Evolutionary conservation across 202 grass and related monocot species (phyloP).

Genomic region (Panicum hallii): DNA sequence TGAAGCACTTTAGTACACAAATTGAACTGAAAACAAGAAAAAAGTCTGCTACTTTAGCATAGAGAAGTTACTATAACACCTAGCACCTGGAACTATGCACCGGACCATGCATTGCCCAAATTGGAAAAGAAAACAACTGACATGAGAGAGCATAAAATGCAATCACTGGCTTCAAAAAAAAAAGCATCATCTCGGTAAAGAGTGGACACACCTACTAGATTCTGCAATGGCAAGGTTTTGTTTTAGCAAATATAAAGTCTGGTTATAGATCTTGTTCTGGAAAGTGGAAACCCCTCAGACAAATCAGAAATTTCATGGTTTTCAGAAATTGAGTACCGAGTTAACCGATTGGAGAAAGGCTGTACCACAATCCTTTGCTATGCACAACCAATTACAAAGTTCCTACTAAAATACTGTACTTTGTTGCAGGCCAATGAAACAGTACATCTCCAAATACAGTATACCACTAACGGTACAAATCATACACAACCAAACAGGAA

Average conservation of each 20-base stretch:
- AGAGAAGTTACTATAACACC: background rate
- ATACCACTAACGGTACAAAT: background rate
- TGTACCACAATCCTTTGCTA: background rate
- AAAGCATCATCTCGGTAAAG: background rate
- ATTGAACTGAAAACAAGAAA: background rate
- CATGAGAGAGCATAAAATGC: background rate
- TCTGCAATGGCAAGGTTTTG: background rate
- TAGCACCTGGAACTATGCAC: background rate
- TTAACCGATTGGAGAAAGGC: background rate
- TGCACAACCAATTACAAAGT: background rate
- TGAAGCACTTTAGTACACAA: background rate
- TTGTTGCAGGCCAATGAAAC: background rate
- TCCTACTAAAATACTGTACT: background rate
- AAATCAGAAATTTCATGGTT: background rate
- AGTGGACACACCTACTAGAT: background rate
- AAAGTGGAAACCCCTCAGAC: background rate
- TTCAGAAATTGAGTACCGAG: background rate
- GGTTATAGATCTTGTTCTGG: background rate
- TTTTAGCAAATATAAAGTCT: background rate
- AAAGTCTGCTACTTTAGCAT: background rate
- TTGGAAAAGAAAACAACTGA: background rate
- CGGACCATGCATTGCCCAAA: background rate
- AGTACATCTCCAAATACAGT: background rate
- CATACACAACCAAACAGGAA: background rate
- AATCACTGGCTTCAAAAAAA: slow-evolving; percentile 12